phyloP scores from a whole-genome alignment of 495 filamentous ascomycete genomes.

The Xylaria telfairii region DNA sequence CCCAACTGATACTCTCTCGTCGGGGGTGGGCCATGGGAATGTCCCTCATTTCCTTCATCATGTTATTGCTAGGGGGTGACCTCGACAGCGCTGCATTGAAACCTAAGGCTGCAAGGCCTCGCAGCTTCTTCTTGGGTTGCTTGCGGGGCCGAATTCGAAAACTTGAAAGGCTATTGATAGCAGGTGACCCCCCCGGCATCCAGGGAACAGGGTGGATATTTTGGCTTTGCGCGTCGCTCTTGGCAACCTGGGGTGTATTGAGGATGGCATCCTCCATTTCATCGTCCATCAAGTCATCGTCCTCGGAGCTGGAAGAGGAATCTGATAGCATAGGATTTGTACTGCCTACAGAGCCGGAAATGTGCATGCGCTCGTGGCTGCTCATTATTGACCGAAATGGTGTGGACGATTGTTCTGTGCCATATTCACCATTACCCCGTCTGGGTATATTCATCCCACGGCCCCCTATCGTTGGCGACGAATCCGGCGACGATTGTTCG shows the following conservation, averaged over 20 bases:
- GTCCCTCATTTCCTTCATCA: slow-evolving; percentile 44
- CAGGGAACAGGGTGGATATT: slow-evolving; percentile 56
- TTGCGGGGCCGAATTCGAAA: slow-evolving; percentile 79
- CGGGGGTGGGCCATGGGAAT: slow-evolving; percentile 58
- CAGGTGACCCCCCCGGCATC: slow-evolving; percentile 67
- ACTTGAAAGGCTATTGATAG: slow-evolving; percentile 72
- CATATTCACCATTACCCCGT: slow-evolving; percentile 45
- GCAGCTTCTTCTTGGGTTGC: slow-evolving; percentile 48
- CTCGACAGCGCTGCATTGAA: slow-evolving; percentile 49
- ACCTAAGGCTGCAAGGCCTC: slow-evolving; percentile 44
- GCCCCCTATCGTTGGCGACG: slow-evolving; percentile 82
- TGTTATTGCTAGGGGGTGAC: slow-evolving; percentile 47
- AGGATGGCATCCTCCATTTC: slow-evolving; percentile 80
- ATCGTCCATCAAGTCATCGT: slow-evolving; percentile 80
- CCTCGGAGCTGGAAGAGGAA: slow-evolving; percentile 76
- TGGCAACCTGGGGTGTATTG: slow-evolving; percentile 69
- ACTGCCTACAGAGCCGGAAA: slow-evolving; percentile 87
- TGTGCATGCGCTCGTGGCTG: slow-evolving; percentile 68
- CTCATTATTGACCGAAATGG: slow-evolving; percentile 57
- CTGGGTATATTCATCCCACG: slow-evolving; percentile 79
- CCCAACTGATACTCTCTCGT: slow-evolving; percentile 84
- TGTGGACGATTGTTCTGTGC: slow-evolving; percentile 45
- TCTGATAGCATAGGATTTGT: slow-evolving; percentile 80
- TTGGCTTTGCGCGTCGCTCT: slow-evolving; percentile 46
- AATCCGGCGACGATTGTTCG: slow-evolving; percentile 89